These are phyloP conservation scores for Malassezia cuniculi DNA, from an alignment of 1,284 basidiomycete genomes.

Conservation along the genomic window DNA sequence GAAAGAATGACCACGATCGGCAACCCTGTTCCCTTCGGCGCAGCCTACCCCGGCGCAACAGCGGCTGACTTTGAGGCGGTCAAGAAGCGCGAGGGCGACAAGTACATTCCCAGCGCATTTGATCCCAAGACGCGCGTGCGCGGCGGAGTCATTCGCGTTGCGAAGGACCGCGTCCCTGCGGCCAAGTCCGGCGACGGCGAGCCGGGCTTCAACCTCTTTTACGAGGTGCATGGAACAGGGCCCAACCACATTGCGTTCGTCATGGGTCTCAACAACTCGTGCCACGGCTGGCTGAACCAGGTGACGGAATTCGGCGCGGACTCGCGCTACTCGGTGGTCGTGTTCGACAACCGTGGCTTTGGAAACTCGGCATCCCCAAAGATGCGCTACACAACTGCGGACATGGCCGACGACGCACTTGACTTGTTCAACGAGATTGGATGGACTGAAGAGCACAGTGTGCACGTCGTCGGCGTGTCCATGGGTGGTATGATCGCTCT, in stretches of 20 bases:
- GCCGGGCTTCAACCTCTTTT: slow-evolving; percentile 34
- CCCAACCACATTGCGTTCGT: slow-evolving; percentile 28
- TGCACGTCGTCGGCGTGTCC: slow-evolving; percentile 67
- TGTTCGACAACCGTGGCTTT: slow-evolving; percentile 77
- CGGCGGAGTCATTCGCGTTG: slow-evolving; percentile 19
- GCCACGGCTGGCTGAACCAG: slow-evolving; percentile 45
- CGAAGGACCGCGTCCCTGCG: slow-evolving; percentile 16
- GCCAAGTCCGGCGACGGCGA: slow-evolving; percentile 7
- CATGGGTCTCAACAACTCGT: slow-evolving; percentile 46
- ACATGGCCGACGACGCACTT: slow-evolving; percentile 65
- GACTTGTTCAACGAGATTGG: slow-evolving; percentile 56
- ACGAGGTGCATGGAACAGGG: slow-evolving; percentile 42
- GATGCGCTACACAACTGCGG: slow-evolving; percentile 50
- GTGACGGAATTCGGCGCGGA: slow-evolving; percentile 39
- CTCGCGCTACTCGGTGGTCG: slow-evolving; percentile 53
- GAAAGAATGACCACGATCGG: not conserved
- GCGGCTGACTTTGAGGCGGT: slow-evolving; percentile 16
- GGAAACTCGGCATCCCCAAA: slow-evolving; percentile 60
- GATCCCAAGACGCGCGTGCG: slow-evolving; percentile 24
- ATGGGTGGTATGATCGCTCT: slow-evolving; percentile 72
- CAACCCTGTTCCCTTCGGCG: slow-evolving; percentile 24
- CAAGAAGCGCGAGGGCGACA: slow-evolving; percentile 14
- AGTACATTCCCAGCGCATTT: slow-evolving; percentile 33
- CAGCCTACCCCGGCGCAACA: slow-evolving; percentile 33
- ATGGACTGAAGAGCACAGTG: slow-evolving; percentile 55